These are phyloP conservation scores for Trichomonascaceae sp. DNA, from an alignment of 1,139 yeast species.

Conservation along the genomic window DNA sequence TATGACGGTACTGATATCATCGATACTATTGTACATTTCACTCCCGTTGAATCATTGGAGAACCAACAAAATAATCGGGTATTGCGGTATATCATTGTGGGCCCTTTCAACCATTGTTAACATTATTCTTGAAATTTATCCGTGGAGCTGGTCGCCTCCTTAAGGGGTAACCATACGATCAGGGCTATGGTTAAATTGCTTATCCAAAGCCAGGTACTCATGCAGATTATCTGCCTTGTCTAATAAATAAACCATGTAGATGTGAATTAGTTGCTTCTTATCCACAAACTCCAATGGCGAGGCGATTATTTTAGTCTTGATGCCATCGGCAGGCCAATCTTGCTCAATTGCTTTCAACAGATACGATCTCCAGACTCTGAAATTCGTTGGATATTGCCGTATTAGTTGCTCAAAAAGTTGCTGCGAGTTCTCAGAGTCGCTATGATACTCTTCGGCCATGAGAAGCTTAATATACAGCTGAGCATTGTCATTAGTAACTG, in stretches of 20 bases:
- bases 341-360: conserved; percentile 2
- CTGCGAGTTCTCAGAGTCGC: conserved; percentile 1
- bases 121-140: conserved; percentile 23
- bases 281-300: conserved; percentile 1
- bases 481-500: conserved; percentile 3
- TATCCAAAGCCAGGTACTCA: conserved; percentile 3
- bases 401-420: conserved; percentile 2
- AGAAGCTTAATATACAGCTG: conserved; percentile 4
- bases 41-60: conserved; percentile 65
- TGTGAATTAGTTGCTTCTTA: conserved; percentile 5
- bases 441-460: conserved; percentile 2
- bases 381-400: conserved; percentile 2
- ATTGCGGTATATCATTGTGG: conserved; percentile 52
- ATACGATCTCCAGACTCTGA: conserved; percentile 1
- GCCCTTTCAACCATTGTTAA: conserved; percentile 33
- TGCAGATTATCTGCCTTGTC: conserved; percentile 4
- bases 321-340: neutral
- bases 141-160: neutral
- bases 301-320: neutral
- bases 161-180: neutral
- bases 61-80: conserved; percentile 55
- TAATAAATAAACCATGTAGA: conserved; percentile 9
- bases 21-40: conserved; percentile 45
- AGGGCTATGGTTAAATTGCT: neutral
- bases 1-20: conserved; percentile 46